Evolutionary conservation across 257 asterid genomes (phyloP).

Genomic region (Prunella vulgaris): DNA sequence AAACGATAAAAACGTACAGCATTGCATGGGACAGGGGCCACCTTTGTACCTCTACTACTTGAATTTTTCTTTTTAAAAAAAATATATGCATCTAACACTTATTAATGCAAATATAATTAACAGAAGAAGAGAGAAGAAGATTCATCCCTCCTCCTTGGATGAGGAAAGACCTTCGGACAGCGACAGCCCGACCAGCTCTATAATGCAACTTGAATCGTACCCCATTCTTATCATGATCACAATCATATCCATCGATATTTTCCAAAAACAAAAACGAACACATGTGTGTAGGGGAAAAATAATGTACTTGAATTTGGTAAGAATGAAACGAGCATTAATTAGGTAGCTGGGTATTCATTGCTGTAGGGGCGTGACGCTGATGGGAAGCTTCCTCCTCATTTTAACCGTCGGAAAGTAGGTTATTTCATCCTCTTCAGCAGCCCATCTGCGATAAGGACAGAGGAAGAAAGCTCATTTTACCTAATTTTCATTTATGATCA

Average conservation of each 20-base stretch:
- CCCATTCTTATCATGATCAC: conserved; percentile 14
- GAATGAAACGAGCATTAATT: conserved; percentile 17
- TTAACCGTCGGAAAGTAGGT: conserved; percentile 85
- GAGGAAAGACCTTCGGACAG: conserved; percentile 13
- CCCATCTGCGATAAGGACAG: conserved; percentile 54
- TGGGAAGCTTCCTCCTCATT: conserved; percentile 90
- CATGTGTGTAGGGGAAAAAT: background rate
- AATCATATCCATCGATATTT: background rate
- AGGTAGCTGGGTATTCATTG: conserved; percentile 32
- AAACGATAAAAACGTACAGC: conserved; percentile 32
- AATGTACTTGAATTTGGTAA: background rate
- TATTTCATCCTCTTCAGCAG: conserved; percentile 72
- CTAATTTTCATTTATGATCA: conserved; percentile 11
- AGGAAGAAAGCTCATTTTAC: conserved; percentile 30
- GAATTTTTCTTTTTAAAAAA: no score
- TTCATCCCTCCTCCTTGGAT: conserved; percentile 15
- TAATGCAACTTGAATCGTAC: conserved; percentile 8
- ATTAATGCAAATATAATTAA: background rate
- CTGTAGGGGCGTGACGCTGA: conserved; percentile 53
- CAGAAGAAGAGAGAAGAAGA: background rate
- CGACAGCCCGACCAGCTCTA: conserved; percentile 34
- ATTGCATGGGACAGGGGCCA: conserved; percentile 38
- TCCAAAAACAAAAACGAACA: background rate
- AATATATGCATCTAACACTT: conserved; percentile 22
- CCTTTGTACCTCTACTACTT: conserved; percentile 19